These are phyloP conservation scores for Fusarium staphyleae DNA, from an alignment of 2,329 filamentous ascomycete species.

Conservation along the genomic window DNA sequence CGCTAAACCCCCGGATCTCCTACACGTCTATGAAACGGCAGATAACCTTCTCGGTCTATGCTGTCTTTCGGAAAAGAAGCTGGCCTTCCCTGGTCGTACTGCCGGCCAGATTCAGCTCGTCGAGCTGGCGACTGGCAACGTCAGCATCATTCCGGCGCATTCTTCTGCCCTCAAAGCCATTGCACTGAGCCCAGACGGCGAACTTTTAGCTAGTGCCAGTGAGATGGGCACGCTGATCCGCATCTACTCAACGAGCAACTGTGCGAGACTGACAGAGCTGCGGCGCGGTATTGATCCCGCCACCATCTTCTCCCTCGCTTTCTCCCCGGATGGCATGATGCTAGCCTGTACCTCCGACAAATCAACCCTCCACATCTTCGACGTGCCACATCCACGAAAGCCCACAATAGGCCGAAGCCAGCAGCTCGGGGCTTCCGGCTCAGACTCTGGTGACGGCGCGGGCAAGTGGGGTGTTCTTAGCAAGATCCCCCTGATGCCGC, in stretches of 20 bases:
- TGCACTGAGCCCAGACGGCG: constrained; percentile 79
- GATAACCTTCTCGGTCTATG: constrained; percentile 85
- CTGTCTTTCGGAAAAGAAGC: constrained; percentile 73
- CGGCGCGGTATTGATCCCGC: constrained; percentile 89
- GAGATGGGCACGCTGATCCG: constrained; percentile 90
- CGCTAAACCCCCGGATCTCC: constrained; percentile 71
- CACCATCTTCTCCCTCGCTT: constrained; percentile 84
- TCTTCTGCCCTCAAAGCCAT: constrained; percentile 79
- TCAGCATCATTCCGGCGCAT: constrained; percentile 94
- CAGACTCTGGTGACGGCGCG: constrained; percentile 59
- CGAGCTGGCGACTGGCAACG: constrained; percentile 76
- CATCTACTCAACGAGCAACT: constrained; percentile 81
- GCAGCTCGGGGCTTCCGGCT: constrained; percentile 37
- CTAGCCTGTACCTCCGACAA: constrained; percentile 97
- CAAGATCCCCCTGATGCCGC: constrained; percentile 83
- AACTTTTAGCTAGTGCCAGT: constrained; percentile 87
- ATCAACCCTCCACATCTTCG: constrained; percentile 92
- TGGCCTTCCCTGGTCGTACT: constrained; percentile 88
- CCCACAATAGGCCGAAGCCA: constrained; percentile 45
- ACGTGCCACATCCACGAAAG: constrained; percentile 69
- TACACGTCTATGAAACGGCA: constrained; percentile 82
- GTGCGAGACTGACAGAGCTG: constrained; percentile 82
- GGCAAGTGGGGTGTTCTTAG: constrained; percentile 88
- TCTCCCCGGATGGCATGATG: constrained; percentile 80
- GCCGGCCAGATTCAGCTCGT: constrained; percentile 89